These are phyloP conservation scores for Oxyria digyna DNA, from an alignment of 148 eudicot species.

Conservation along the genomic window DNA sequence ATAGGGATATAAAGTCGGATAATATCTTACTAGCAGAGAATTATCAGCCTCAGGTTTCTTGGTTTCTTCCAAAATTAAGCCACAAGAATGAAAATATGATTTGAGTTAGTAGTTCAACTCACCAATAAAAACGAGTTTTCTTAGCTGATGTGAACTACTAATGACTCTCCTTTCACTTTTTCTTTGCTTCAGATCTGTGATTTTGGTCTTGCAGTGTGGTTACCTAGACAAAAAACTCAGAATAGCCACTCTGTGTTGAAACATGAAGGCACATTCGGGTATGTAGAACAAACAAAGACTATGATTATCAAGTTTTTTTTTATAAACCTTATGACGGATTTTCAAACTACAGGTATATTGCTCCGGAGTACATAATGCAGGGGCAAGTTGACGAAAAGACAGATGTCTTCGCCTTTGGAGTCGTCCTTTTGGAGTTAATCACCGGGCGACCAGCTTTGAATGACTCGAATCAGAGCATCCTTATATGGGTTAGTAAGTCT, in stretches of 20 bases:
- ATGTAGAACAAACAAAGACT: conserved; percentile 9
- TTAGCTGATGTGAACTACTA: neutral
- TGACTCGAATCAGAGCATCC: conserved; percentile 43
- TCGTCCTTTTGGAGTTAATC: conserved; percentile 71
- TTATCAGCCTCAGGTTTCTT: conserved; percentile 69
- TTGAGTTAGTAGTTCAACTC: conserved; percentile 4
- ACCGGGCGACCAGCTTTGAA: conserved; percentile 73
- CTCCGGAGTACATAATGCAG: conserved; percentile 92
- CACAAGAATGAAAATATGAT: conserved; percentile 8
- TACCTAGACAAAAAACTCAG: conserved; percentile 77
- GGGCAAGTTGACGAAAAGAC: conserved; percentile 91
- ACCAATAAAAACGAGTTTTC: neutral
- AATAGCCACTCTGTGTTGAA: conserved; percentile 48
- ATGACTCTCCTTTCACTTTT: neutral
- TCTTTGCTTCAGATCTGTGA: conserved; percentile 58
- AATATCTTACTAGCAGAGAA: conserved; percentile 70
- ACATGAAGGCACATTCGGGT: conserved; percentile 98
- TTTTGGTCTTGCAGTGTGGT: conserved; percentile 87
- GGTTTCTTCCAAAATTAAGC: conserved; percentile 6
- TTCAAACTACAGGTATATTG: conserved; percentile 48
- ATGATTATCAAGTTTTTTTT: neutral
- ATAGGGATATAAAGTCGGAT: conserved; percentile 87
- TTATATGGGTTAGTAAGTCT: conserved; percentile 60
- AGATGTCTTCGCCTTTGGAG: conserved; percentile 79
- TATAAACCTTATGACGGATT: neutral